These are phyloP conservation scores for Striga hermonthica DNA, from an alignment of 305 asterid species.

Conservation along the genomic window DNA sequence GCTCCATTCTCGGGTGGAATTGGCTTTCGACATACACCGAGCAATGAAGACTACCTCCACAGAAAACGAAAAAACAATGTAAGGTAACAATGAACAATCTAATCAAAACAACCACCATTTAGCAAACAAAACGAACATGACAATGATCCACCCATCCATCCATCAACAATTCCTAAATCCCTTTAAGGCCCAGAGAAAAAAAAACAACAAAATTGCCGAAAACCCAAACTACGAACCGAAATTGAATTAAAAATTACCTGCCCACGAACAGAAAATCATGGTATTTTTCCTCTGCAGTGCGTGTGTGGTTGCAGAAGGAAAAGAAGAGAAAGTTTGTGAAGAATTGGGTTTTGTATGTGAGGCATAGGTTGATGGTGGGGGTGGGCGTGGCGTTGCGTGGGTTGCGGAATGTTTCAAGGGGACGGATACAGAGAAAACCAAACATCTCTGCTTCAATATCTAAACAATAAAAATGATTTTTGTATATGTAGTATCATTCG, in stretches of 20 bases:
- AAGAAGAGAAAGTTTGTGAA: constrained; percentile 4
- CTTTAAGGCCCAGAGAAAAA: not conserved
- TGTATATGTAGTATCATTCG: constrained; percentile 30
- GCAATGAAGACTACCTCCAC: constrained; percentile 23
- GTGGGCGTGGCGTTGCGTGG: constrained; percentile 41
- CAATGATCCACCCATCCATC: not conserved
- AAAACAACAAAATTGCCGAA: not conserved
- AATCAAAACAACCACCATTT: too few relatives aligned
- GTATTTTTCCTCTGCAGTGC: not conserved
- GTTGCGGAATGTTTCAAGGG: constrained; percentile 39
- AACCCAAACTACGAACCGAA: not conserved
- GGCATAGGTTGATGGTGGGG: constrained; percentile 34
- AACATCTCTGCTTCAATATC: constrained; percentile 13
- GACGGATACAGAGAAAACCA: constrained; percentile 21
- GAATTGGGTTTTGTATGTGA: constrained; percentile 31
- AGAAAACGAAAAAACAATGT: constrained; percentile 25
- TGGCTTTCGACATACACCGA: constrained; percentile 15
- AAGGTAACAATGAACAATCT: constrained; percentile 21
- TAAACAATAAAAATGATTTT: too few relatives aligned
- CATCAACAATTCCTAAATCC: constrained; percentile 12
- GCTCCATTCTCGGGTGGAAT: constrained; percentile 28
- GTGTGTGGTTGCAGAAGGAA: not conserved
- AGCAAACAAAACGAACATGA: too few relatives aligned
- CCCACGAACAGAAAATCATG: constrained; percentile 12
- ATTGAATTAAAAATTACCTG: not conserved